phyloP scores from a whole-genome alignment of 176 grass and related monocot genomes.

The Oryza punctata region DNA sequence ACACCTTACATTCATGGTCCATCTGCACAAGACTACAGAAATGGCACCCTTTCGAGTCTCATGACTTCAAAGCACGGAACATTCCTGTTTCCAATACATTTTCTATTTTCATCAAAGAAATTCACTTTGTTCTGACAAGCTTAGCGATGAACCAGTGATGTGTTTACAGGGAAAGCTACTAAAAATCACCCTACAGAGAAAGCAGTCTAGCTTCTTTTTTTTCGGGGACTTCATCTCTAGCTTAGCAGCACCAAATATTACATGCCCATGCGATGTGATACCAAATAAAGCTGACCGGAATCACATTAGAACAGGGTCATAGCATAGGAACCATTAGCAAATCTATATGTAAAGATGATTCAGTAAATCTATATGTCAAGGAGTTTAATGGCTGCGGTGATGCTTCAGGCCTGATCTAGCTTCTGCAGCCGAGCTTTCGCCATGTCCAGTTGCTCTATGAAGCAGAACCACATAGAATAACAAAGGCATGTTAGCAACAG shows the following conservation, averaged over 20 bases:
- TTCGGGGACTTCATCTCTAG: neutral
- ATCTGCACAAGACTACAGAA: too few relatives aligned
- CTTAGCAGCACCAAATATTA: neutral
- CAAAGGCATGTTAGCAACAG: neutral
- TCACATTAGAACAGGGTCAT: neutral
- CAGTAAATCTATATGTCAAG: neutral
- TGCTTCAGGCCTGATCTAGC: conserved; percentile 39
- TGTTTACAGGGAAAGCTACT: neutral
- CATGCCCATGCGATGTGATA: neutral
- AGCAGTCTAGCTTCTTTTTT: neutral
- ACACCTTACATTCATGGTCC: too few relatives aligned
- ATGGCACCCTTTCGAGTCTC: too few relatives aligned
- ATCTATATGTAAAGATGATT: neutral
- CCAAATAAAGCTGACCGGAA: neutral
- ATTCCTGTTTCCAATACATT: neutral
- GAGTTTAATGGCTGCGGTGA: neutral
- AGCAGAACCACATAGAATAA: neutral
- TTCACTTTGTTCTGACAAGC: neutral
- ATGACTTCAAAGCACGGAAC: neutral
- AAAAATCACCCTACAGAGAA: neutral
- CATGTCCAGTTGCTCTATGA: conserved; percentile 46
- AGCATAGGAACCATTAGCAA: neutral
- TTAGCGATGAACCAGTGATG: neutral
- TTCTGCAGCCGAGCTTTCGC: conserved; percentile 36
- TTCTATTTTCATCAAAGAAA: neutral